Base-by-base conservation (phyloP, 805 yeast species). In the Starmerella khaoyaiensis region DNA sequence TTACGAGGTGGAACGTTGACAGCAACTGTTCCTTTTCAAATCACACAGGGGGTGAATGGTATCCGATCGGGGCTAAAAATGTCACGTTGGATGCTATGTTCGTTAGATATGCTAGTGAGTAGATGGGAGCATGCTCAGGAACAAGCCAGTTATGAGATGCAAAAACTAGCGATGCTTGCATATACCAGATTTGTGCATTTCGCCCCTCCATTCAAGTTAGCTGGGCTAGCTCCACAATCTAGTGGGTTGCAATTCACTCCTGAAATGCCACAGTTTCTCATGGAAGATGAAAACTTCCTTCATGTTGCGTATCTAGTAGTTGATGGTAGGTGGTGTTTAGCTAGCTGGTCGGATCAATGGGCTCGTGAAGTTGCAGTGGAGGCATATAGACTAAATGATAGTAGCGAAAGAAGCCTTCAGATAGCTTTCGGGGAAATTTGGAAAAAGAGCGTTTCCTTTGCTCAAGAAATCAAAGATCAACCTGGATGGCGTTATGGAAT, bases 301-400 rank as follows among this genome's bases (percentile, higher is more conserved):
- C 97, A 90, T 53, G 65, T 90, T 9, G 83, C 94, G 1, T 87
- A 86, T 50, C 82, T 83, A 21, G 57, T 93, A 0, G 63, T 71
- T 3, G 94, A 86, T 55, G 74, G 74, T 42, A 73, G 72, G 37
- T 87, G 95, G 94, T 66, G 83, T 30, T 72, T 76, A 17, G 93
- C 82, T 0, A 77, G 93, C 0, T 83, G 96, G 93, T 67, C 90
- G 0, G 94, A 87, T 51, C 87, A 86, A 33, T 68, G 69, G 54
- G 94, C 94, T 0, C 63, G 64, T 3, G 65, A 72, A 10, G 69
- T 75, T 14, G 66, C 64, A 31, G 68, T 76, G 0, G 76, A 72
- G 46, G 68, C 83, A 0, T 79, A 53, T 27, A 37, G 52, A 9
- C 31, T 58, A 10, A 38, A 38, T 1, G 49, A 46, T 11, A 16